Base-by-base conservation (phyloP, 2,329 filamentous ascomycete genomes). In the Ceratocystis albifundus region DNA sequence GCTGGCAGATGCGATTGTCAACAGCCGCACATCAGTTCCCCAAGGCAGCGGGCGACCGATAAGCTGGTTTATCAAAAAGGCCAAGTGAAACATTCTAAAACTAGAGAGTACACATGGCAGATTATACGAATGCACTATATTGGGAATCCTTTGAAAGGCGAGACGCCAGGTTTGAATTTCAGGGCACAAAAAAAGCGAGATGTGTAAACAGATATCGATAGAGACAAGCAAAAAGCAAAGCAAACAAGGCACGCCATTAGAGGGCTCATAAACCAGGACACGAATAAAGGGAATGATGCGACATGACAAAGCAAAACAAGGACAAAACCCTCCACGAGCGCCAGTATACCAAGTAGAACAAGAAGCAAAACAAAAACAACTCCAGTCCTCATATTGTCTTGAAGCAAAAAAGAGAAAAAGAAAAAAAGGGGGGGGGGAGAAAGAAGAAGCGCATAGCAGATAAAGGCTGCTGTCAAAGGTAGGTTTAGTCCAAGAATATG, bases 401-500 rank as follows among this genome's bases (percentile, higher is more conserved):
- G 10, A 4, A 41, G 36, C 36, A 41, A 41, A 41, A 36, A 36
- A 36, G 8, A 36, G 12, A 36, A 12, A 12, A 41, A n/a, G n/a
- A n/a, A n/a, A n/a, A n/a, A n/a, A n/a, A n/a, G n/a, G n/a, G n/a
- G n/a, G n/a, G n/a, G n/a, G n/a, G n/a, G n/a, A n/a, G n/a, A n/a
- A n/a, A n/a, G n/a, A n/a, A n/a, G n/a, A 12, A 41, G 36, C 10
- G 36, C 1, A 41, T 41, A 12, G 36, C 36, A 20, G 25, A 59
- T 20, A 36, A 17, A 28, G 36, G 55, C 17, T 15, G 17, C 12
- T 17, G 6, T 2, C 30, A 32, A 30, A 61, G 4, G 61, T 68
- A 61, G 4, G 61, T 68, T 78, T 73, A 95, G 67, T 89, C 88
- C 71, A 96, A 74, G 64, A 91, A 85, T 64, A 93, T 88, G 15